phyloP scores from a whole-genome alignment of 2,329 filamentous ascomycete species.

The Colletotrichum destructivum region DNA sequence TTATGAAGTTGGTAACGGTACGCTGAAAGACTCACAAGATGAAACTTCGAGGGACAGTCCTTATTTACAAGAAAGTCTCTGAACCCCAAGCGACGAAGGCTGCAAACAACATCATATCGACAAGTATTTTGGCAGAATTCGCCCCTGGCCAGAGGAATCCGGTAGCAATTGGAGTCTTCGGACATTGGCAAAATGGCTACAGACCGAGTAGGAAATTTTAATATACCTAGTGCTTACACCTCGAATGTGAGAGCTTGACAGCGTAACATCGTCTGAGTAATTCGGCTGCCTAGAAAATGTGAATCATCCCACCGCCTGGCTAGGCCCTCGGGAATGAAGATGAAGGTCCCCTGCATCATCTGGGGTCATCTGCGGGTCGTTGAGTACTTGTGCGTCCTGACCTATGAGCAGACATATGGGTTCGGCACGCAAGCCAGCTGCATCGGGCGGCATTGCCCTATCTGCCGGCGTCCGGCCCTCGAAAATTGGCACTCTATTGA shows the following conservation, averaged over 20 bases:
- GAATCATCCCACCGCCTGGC: neutral
- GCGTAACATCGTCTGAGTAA: constrained; percentile 17
- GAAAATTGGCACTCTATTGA: neutral
- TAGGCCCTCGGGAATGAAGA: neutral
- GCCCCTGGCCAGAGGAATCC: too few species aligned
- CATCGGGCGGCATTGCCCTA: constrained; percentile 18
- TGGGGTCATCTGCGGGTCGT: neutral
- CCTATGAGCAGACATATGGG: constrained; percentile 3
- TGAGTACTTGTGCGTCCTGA: neutral
- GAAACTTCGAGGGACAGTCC: too few species aligned
- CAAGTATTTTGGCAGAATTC: too few species aligned
- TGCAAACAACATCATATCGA: too few species aligned
- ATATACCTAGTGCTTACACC: constrained; percentile 26
- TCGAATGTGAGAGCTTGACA: neutral
- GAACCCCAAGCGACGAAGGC: too few species aligned
- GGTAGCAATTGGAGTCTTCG: too few species aligned
- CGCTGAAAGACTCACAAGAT: too few species aligned
- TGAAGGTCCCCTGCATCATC: neutral
- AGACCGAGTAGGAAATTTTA: neutral
- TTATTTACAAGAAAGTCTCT: too few species aligned
- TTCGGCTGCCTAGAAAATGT: neutral
- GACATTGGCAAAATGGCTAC: too few species aligned
- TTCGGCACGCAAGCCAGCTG: neutral
- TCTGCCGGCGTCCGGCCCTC: neutral
- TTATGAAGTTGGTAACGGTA: too few species aligned